These are phyloP conservation scores for Kwoniella dendrophila DNA, from an alignment of 768 basidiomycete species.

Conservation along the genomic window DNA sequence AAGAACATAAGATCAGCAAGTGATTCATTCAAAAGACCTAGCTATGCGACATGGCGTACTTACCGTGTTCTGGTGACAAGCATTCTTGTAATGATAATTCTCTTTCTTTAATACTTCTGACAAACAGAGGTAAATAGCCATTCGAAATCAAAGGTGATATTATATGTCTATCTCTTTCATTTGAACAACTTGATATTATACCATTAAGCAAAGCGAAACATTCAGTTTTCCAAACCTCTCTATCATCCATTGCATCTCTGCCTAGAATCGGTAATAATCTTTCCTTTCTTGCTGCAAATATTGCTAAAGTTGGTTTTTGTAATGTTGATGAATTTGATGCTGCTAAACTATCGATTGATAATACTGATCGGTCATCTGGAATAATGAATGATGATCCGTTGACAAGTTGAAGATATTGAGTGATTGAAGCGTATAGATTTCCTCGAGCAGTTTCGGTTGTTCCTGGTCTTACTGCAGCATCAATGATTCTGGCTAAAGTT, in stretches of 20 bases:
- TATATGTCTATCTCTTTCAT: constrained; percentile 69
- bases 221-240: constrained; percentile 95
- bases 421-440: constrained; percentile 87
- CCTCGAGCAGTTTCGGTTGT: constrained; percentile 84
- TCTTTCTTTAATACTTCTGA: constrained; percentile 78
- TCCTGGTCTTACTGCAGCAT: constrained; percentile 73
- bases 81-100: constrained; percentile 74
- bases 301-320: constrained; percentile 66
- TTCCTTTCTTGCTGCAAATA: constrained; percentile 72
- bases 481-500: constrained; percentile 72
- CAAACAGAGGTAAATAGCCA: constrained; percentile 79
- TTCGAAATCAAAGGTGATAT: constrained; percentile 65
- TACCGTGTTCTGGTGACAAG: constrained; percentile 87
- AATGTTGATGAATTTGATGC: constrained; percentile 51
- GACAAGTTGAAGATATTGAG: constrained; percentile 86
- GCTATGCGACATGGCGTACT: too few relatives aligned
- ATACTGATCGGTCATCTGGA: constrained; percentile 32
- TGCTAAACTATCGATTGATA: constrained; percentile 49
- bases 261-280: constrained; percentile 71
- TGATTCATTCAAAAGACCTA: neutral
- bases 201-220: constrained; percentile 88
- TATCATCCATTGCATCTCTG: constrained; percentile 90
- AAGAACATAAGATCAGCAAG: neutral
- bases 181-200: constrained; percentile 69
- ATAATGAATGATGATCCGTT: constrained; percentile 18